Conservation (phyloP, 73 alveolate genomes). For the Paramecium primaurelia region DNA sequence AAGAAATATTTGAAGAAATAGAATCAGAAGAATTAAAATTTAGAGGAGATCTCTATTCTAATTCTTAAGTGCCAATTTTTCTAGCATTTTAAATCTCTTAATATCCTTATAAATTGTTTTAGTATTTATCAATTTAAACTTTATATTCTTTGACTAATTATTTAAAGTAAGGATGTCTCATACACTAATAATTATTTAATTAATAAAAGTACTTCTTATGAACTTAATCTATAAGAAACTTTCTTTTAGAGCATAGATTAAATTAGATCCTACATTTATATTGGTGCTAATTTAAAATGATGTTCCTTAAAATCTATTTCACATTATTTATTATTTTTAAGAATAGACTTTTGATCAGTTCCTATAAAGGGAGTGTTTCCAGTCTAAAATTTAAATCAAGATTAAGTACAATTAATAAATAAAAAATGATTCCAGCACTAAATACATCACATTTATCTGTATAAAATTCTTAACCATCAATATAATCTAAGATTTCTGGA, state of each 20-base stretch:
- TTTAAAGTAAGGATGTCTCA: constrained; percentile 27
- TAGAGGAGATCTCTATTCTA: neutral
- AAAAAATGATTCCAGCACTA: constrained; percentile 53
- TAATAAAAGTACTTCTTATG: neutral
- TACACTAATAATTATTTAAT: neutral
- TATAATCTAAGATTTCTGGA: constrained; percentile 49
- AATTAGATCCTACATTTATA: neutral
- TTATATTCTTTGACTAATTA: neutral
- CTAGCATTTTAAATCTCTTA: neutral
- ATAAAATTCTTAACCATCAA: constrained; percentile 12
- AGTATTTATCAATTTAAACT: neutral
- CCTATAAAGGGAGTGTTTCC: constrained; percentile 56
- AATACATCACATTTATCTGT: constrained; percentile 44
- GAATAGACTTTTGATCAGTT: neutral
- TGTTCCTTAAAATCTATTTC: constrained; percentile 24
- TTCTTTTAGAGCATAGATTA: neutral
- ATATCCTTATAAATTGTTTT: neutral
- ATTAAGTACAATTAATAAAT: neutral
- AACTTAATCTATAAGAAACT: neutral
- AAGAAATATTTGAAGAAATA: constrained; percentile 25
- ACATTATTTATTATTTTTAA: constrained; percentile 44
- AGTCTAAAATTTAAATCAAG: neutral
- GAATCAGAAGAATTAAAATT: neutral
- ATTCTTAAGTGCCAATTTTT: neutral
- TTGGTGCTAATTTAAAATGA: neutral